Percentiles rank a stretch among this genome's conserved stretches.
These are phyloP conservation scores for Colletotrichum zoysiae DNA, from an alignment of 2,329 filamentous ascomycete species.

Conservation along the genomic window DNA sequence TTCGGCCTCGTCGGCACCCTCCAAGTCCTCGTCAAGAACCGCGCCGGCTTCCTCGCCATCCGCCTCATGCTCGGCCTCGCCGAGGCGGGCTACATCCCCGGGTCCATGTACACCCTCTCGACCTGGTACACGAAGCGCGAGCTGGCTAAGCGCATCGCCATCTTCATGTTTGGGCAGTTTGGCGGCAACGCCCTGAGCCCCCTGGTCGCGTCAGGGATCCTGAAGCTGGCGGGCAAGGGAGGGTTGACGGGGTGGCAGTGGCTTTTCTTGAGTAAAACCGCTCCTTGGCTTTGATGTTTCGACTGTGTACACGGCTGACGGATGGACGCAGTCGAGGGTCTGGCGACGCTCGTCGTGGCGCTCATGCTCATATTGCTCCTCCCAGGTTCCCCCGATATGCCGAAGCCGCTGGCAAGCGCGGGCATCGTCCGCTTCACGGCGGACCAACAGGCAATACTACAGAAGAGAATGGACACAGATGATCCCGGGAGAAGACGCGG, in stretches of 20 bases:
- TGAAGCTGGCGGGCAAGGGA: conserved; percentile 57
- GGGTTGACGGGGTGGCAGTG: conserved; percentile 63
- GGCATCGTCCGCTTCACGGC: conserved; percentile 55
- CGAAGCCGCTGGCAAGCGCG: conserved; percentile 53
- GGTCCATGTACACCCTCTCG: conserved; percentile 63
- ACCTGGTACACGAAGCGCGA: conserved; percentile 63
- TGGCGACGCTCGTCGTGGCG: conserved; percentile 57
- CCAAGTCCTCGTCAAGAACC: conserved; percentile 58
- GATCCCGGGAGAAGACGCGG: conserved; percentile 49
- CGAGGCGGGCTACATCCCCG: conserved; percentile 66
- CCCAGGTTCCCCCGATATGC: conserved; percentile 57
- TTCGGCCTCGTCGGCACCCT: conserved; percentile 62
- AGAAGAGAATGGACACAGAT: conserved; percentile 51
- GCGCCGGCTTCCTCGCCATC: conserved; percentile 58
- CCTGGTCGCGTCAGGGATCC: conserved; percentile 61
- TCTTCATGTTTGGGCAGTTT: conserved; percentile 68
- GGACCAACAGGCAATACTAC: conserved; percentile 51
- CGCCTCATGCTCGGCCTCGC: conserved; percentile 60
- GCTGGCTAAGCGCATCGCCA: conserved; percentile 59
- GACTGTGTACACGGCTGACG: conserved; percentile 11
- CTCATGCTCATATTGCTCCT: conserved; percentile 56
- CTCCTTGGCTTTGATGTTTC: background rate
- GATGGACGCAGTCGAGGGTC: conserved; percentile 55
- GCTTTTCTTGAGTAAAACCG: conserved; percentile 59
- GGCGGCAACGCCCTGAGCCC: conserved; percentile 63